These are phyloP conservation scores for Teratosphaeriaceae sp. DNA, from an alignment of 2,329 filamentous ascomycete species.

Conservation along the genomic window DNA sequence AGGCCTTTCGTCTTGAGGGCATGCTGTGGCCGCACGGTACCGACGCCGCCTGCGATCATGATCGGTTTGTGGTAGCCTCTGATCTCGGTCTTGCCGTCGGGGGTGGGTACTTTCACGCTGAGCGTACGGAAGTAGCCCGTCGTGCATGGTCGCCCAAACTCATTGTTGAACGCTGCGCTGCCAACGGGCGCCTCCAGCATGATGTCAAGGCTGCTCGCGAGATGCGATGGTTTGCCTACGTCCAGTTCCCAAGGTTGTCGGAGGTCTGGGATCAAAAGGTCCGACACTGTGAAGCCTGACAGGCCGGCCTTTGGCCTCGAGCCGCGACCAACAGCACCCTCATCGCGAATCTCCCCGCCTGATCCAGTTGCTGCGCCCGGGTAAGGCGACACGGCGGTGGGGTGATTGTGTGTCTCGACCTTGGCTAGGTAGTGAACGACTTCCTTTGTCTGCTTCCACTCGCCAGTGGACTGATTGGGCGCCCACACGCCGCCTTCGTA, in stretches of 20 bases:
- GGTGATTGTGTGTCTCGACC: conserved; percentile 97
- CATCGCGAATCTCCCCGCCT: conserved; percentile 91
- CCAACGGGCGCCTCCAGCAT: conserved; percentile 97
- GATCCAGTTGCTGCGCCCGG: conserved; percentile 91
- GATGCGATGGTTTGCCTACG: conserved; percentile 82
- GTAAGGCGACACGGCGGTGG: conserved; percentile 89
- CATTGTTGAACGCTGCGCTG: conserved; percentile 93
- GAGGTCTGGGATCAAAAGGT: conserved; percentile 80
- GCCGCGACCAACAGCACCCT: conserved; percentile 87
- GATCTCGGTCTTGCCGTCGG: conserved; percentile 59
- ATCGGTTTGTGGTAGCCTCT: conserved; percentile 97
- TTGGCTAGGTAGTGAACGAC: conserved; percentile 82
- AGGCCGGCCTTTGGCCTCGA: conserved; percentile 91
- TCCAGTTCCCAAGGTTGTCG: conserved; percentile 85
- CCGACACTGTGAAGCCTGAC: conserved; percentile 89
- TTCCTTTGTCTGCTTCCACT: conserved; percentile 84
- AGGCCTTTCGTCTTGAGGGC: conserved; percentile 75
- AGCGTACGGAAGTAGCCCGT: conserved; percentile 89
- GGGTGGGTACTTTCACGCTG: conserved; percentile 59
- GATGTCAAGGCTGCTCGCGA: conserved; percentile 90
- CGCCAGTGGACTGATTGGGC: conserved; percentile 75
- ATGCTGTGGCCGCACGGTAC: conserved; percentile 83
- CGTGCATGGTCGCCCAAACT: conserved; percentile 86
- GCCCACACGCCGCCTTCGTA: conserved; percentile 73
- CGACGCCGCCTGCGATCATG: conserved; percentile 94